phyloP scores from a whole-genome alignment of 2,329 filamentous ascomycete species.

The Alternaria brassicicola region DNA sequence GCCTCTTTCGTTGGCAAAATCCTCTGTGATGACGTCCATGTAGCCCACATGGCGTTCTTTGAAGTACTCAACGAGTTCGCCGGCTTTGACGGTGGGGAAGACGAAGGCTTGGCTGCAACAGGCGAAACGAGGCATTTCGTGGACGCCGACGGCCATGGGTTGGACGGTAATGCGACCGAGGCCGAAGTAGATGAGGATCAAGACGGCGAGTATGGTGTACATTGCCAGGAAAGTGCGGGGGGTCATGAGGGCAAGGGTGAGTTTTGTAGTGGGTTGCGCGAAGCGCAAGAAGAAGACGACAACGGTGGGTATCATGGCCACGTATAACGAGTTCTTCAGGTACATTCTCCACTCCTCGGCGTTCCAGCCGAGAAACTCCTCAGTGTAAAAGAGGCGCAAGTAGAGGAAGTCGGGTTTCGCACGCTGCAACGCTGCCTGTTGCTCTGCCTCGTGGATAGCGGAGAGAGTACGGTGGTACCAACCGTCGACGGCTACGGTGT shows the following conservation, averaged over 20 bases:
- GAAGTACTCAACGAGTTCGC: constrained; percentile 40
- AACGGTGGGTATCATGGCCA: constrained; percentile 24
- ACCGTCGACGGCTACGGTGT: constrained; percentile 55
- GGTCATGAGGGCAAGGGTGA: constrained; percentile 27
- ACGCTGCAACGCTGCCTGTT: constrained; percentile 30
- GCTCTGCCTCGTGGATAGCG: constrained; percentile 45
- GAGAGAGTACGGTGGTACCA: constrained; percentile 54
- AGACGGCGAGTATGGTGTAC: constrained; percentile 16
- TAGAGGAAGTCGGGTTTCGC: constrained; percentile 48
- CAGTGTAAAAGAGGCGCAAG: constrained; percentile 56
- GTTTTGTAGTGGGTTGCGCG: constrained; percentile 25
- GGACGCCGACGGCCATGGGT: constrained; percentile 46
- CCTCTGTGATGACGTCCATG: constrained; percentile 51
- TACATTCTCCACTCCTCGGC: constrained; percentile 51
- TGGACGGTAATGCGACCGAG: constrained; percentile 50
- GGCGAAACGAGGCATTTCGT: constrained; percentile 51
- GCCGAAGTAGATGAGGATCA: constrained; percentile 48
- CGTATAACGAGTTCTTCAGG: constrained; percentile 42
- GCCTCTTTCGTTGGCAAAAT: constrained; percentile 49
- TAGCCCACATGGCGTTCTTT: constrained; percentile 44
- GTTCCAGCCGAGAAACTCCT: constrained; percentile 55
- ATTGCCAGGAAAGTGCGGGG: constrained; percentile 28
- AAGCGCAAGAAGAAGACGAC: constrained; percentile 36
- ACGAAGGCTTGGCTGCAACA: constrained; percentile 55
- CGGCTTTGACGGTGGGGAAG: constrained; percentile 47